Conservation (phyloP, 1,284 basidiomycete species). For the Caloboletus inedulis region DNA sequence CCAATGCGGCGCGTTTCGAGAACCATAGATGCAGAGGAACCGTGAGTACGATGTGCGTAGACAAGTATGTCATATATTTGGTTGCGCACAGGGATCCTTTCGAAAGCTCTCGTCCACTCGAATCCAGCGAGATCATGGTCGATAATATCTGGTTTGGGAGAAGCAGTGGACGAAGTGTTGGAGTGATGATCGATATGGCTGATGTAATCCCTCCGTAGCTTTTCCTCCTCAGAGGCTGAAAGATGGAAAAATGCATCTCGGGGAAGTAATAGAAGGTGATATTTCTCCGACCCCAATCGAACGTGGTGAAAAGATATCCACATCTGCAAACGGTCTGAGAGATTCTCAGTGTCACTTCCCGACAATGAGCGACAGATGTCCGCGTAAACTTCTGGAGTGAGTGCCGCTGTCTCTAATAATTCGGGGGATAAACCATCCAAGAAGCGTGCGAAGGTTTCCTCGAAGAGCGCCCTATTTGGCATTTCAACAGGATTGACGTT, state of each 20-base stretch:
- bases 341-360: conserved; percentile 37
- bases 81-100: conserved; percentile 59
- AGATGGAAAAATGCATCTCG: conserved; percentile 57
- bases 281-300: conserved; percentile 55
- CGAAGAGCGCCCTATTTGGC: conserved; percentile 53
- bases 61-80: conserved; percentile 69
- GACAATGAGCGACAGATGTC: conserved; percentile 48
- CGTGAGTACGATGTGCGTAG: conserved; percentile 61
- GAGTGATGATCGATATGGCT: conserved; percentile 37
- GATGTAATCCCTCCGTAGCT: conserved; percentile 42
- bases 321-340: conserved; percentile 48
- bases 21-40: conserved; percentile 51
- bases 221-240: conserved; percentile 47
- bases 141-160: conserved; percentile 22
- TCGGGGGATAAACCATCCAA: conserved; percentile 50
- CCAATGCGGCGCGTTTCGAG: conserved; percentile 53
- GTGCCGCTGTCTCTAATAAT: conserved; percentile 57
- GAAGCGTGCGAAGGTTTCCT: conserved; percentile 49
- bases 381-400: conserved; percentile 53
- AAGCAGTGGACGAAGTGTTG: conserved; percentile 16
- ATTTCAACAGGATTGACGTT: conserved; percentile 55
- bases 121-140: conserved; percentile 29
- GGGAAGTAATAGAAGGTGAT: conserved; percentile 55
- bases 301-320: conserved; percentile 62
- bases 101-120: conserved; percentile 47